Conservation (phyloP, 2,329 filamentous ascomycete genomes). For the Hymenoscyphus fructigenus region DNA sequence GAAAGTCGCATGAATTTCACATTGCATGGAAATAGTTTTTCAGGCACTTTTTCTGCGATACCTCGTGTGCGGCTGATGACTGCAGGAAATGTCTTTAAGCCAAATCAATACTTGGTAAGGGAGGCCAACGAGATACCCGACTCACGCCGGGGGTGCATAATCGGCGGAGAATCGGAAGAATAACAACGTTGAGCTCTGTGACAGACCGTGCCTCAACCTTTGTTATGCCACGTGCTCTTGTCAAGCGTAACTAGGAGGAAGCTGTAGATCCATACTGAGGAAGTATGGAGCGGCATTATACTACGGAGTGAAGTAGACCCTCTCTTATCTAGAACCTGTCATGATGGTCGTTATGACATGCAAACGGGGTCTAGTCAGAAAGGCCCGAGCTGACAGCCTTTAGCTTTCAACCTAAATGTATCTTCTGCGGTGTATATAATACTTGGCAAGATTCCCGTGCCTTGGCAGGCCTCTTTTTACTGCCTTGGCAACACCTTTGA, state of each 20-base stretch:
- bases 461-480: not conserved
- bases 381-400: not conserved
- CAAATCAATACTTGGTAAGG: conserved; percentile 3
- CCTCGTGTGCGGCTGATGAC: not conserved
- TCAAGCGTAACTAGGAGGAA: not conserved
- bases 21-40: not conserved
- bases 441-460: not conserved
- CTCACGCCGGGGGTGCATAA: not conserved
- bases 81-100: conserved; percentile 1
- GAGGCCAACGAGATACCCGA: not conserved
- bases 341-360: not conserved
- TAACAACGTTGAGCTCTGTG: not conserved
- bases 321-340: not conserved
- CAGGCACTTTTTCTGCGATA: not conserved
- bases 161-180: not conserved
- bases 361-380: no score
- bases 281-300: no score
- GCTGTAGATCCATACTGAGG: no score
- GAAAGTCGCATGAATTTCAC: not conserved
- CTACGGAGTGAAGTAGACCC: not conserved
- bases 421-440: not conserved
- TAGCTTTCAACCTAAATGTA: not conserved
- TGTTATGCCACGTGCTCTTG: not conserved
- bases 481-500: conserved; percentile 2
- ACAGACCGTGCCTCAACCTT: not conserved